Conservation (phyloP, 2,329 filamentous ascomycete species). For the Ophiostoma ulmi region DNA sequence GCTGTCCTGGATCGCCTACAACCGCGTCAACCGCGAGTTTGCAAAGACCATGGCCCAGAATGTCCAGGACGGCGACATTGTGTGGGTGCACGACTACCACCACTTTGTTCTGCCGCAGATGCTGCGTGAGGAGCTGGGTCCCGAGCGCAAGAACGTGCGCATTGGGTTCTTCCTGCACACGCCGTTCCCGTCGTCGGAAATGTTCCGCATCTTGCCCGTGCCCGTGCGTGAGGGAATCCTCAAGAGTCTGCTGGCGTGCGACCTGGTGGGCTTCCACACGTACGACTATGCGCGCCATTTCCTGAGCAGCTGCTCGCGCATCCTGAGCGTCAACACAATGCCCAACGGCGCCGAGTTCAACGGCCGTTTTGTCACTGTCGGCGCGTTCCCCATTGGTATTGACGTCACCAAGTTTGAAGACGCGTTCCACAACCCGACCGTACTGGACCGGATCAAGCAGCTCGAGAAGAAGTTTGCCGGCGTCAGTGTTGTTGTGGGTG, state of each 20-base stretch:
- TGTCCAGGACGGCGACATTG: constrained; percentile 85
- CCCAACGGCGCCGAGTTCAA: constrained; percentile 91
- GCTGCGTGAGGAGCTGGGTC: constrained; percentile 82
- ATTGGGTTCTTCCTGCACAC: constrained; percentile 98
- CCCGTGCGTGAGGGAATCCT: constrained; percentile 88
- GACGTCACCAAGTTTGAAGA: constrained; percentile 95
- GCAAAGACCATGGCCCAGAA: constrained; percentile 81
- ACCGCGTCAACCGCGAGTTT: constrained; percentile 87
- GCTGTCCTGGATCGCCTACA: constrained; percentile 86
- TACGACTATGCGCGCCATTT: constrained; percentile 99
- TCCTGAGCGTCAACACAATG: constrained; percentile 72
- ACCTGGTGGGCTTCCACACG: constrained; percentile 95
- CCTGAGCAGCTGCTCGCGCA: constrained; percentile 90
- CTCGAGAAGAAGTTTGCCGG: constrained; percentile 89
- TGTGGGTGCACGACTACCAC: constrained; percentile 99
- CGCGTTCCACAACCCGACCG: constrained; percentile 75
- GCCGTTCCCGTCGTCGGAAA: constrained; percentile 93
- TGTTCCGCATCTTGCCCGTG: constrained; percentile 91
- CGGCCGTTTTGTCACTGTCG: constrained; percentile 81
- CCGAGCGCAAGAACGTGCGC: constrained; percentile 82
- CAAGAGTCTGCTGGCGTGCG: constrained; percentile 82
- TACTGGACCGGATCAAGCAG: constrained; percentile 79
- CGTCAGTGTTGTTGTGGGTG: constrained; percentile 92
- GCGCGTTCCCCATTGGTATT: constrained; percentile 96
- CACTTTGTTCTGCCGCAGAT: constrained; percentile 94